Evolutionary conservation across 331 rosid genomes (phyloP).

Genomic region (Rosa hybrid): DNA sequence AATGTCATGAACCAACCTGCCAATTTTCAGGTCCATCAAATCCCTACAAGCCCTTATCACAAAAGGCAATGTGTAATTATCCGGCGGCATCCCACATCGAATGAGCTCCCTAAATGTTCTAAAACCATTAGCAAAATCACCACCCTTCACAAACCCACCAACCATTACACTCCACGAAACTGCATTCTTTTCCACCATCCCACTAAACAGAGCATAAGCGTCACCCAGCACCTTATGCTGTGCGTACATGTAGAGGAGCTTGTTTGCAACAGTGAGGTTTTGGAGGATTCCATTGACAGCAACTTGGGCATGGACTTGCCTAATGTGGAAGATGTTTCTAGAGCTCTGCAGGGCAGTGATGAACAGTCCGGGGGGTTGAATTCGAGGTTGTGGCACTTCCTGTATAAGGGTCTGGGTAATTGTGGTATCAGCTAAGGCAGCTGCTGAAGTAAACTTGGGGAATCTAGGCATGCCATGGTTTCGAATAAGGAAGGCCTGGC

Average conservation of each 20-base stretch:
- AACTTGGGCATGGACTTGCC: constrained; percentile 57
- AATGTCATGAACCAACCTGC: constrained; percentile 47
- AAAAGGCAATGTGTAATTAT: constrained; percentile 59
- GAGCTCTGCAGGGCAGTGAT: constrained; percentile 46
- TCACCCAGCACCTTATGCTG: constrained; percentile 43
- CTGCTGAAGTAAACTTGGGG: constrained; percentile 16
- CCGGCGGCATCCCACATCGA: constrained; percentile 40
- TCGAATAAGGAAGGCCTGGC: not conserved
- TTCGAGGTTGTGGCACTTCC: constrained; percentile 18
- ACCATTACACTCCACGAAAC: constrained; percentile 64
- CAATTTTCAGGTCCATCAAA: constrained; percentile 48
- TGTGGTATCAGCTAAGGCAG: constrained; percentile 2
- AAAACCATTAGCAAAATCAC: constrained; percentile 53
- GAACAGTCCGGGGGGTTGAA: constrained; percentile 31
- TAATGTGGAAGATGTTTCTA: constrained; percentile 46
- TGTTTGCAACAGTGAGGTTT: constrained; percentile 60
- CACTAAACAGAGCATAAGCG: constrained; percentile 53
- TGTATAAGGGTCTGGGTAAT: not conserved
- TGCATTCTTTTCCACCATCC: constrained; percentile 48
- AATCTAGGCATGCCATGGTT: constrained; percentile 17
- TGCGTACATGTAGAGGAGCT: constrained; percentile 56
- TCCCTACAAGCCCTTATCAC: constrained; percentile 67
- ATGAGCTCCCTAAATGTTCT: constrained; percentile 59
- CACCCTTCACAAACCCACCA: constrained; percentile 65
- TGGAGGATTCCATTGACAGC: constrained; percentile 43